Evolutionary conservation across 108 stramenopile genomes (phyloP).

Genomic region (Discostella stelligeroides): DNA sequence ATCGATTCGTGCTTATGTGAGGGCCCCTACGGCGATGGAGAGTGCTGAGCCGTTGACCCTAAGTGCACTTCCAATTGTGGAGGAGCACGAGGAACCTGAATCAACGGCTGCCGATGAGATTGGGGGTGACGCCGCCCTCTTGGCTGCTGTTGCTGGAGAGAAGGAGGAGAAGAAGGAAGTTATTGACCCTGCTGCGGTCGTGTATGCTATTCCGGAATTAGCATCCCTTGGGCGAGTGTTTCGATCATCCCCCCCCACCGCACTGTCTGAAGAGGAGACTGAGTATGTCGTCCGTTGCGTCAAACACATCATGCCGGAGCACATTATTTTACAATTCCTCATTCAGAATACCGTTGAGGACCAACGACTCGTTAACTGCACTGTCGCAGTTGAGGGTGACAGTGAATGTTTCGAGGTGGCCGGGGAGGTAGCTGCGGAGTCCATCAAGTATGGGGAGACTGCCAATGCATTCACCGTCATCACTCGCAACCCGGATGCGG

Average conservation of each 20-base stretch:
- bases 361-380: constrained; percentile 73
- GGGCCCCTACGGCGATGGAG: constrained; percentile 55
- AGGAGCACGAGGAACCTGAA: constrained; percentile 52
- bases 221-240: constrained; percentile 74
- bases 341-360: constrained; percentile 89
- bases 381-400: constrained; percentile 71
- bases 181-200: constrained; percentile 58
- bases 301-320: constrained; percentile 85
- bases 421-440: constrained; percentile 55
- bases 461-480: constrained; percentile 72
- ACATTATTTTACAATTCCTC: constrained; percentile 85
- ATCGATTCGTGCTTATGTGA: constrained; percentile 66
- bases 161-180: constrained; percentile 56
- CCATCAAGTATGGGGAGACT: constrained; percentile 64
- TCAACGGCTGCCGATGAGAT: constrained; percentile 27
- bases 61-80: constrained; percentile 70
- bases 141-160: constrained; percentile 38
- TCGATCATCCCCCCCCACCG: constrained; percentile 53
- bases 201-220: constrained; percentile 78
- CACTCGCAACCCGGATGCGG: constrained; percentile 46
- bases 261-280: constrained; percentile 74
- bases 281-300: constrained; percentile 80
- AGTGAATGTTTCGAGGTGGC: constrained; percentile 54
- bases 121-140: constrained; percentile 41
- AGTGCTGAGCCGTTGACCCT: constrained; percentile 62